phyloP scores from a whole-genome alignment of 1,284 basidiomycete species.

The Xerocomus nothofagi region DNA sequence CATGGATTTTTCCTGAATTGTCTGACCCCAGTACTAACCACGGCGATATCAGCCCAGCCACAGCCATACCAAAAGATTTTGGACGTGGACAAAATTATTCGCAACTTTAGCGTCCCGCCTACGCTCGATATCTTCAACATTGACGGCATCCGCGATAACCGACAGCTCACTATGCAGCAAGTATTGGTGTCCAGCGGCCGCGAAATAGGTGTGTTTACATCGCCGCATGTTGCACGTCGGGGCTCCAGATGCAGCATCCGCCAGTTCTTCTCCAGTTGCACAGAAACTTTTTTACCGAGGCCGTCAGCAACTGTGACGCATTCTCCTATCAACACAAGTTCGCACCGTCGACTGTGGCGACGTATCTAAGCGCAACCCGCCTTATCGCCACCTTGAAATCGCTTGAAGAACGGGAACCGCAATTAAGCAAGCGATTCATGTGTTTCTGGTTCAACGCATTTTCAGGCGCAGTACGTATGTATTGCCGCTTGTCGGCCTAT shows the following conservation, averaged over 20 bases:
- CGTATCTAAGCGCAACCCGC: constrained; percentile 63
- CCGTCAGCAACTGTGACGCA: constrained; percentile 57
- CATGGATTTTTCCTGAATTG: constrained; percentile 66
- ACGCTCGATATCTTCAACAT: constrained; percentile 50
- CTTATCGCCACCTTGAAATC: constrained; percentile 62
- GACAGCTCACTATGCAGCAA: constrained; percentile 66
- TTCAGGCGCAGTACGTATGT: constrained; percentile 66
- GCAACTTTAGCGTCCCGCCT: constrained; percentile 59
- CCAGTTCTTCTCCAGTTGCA: constrained; percentile 72
- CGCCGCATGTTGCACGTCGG: constrained; percentile 3
- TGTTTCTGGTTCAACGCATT: constrained; percentile 80
- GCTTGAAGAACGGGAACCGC: constrained; percentile 59
- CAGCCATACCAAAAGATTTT: constrained; percentile 57
- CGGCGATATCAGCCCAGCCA: constrained; percentile 59
- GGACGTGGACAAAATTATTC: constrained; percentile 58
- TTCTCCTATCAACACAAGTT: constrained; percentile 66
- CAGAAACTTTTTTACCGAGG: constrained; percentile 71
- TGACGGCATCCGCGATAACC: constrained; percentile 41
- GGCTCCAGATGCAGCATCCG: constrained; percentile 8
- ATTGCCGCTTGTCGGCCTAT: background rate
- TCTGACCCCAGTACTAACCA: constrained; percentile 64
- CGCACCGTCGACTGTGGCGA: constrained; percentile 71
- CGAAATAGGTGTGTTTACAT: constrained; percentile 57
- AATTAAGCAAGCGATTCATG: constrained; percentile 67
- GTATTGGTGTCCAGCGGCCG: constrained; percentile 64